Percentiles rank a stretch among this genome's conserved stretches.
Conservation (phyloP, 108 stramenopile genomes). For the Nitzschia putrida region DNA sequence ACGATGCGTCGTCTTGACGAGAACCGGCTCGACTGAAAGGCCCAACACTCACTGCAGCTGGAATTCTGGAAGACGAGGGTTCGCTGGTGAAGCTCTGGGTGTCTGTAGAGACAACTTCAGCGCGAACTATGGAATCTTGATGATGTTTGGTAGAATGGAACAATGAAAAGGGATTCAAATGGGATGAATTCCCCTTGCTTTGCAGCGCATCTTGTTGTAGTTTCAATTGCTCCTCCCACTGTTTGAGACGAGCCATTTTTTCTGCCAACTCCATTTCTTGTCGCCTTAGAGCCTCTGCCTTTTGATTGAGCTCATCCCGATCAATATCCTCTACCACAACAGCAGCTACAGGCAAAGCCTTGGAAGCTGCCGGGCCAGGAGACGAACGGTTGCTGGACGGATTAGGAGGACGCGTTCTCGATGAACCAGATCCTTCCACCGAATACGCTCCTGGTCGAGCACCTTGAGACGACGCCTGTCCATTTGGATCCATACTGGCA, state of each 20-base stretch:
- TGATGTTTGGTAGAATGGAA: no score
- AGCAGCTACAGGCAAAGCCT: conserved; percentile 8
- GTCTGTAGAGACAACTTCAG: neutral
- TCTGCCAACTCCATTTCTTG: conserved; percentile 16
- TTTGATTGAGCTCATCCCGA: neutral
- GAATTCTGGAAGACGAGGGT: neutral
- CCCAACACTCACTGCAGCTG: neutral
- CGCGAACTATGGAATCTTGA: neutral
- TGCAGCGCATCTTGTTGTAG: neutral
- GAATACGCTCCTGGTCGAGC: neutral
- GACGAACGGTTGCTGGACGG: neutral
- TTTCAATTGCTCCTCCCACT: conserved; percentile 14
- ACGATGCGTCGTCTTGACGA: neutral
- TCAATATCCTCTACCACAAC: conserved; percentile 16
- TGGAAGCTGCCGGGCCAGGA: neutral
- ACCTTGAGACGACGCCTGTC: no score
- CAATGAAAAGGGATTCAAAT: neutral
- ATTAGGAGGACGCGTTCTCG: neutral
- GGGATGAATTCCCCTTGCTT: neutral
- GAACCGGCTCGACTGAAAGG: neutral
- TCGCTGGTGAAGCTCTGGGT: neutral
- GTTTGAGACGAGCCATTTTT: conserved; percentile 9
- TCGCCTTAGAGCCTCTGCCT: neutral
- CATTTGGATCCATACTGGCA: no score
- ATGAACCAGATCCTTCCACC: neutral